phyloP scores from a whole-genome alignment of 805 yeast species.

The Suhomyces emberorum region DNA sequence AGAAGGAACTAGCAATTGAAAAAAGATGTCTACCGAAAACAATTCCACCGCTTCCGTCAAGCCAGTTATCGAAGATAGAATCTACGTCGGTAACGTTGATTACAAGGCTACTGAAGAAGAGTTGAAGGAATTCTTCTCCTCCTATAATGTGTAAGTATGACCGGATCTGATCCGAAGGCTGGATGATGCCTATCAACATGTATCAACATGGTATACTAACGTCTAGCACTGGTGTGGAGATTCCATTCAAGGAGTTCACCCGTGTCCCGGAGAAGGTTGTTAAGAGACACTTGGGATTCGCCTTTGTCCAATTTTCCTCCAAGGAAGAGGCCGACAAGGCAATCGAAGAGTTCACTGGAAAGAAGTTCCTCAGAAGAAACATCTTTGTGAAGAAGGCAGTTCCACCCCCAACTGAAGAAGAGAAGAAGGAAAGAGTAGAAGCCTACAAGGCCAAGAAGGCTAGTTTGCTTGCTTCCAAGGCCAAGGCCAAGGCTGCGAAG shows the following conservation, averaged over 20 bases:
- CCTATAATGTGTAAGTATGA: constrained; percentile 37
- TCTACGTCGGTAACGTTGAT: constrained; percentile 43
- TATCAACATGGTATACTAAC: constrained; percentile 12
- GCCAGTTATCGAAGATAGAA: constrained; percentile 41
- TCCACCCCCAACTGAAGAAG: constrained; percentile 48
- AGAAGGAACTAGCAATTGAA: constrained; percentile 4
- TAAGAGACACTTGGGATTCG: constrained; percentile 53
- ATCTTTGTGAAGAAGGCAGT: constrained; percentile 53
- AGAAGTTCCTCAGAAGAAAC: constrained; percentile 43
- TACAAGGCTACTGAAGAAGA: constrained; percentile 41
- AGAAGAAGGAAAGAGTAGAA: constrained; percentile 35
- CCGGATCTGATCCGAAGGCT: no score
- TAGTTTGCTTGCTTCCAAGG: constrained; percentile 12
- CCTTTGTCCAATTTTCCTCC: constrained; percentile 51
- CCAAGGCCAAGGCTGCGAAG: constrained; percentile 17
- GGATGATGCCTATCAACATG: no score
- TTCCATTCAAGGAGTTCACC: constrained; percentile 45
- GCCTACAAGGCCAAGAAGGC: constrained; percentile 27
- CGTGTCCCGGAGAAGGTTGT: constrained; percentile 33
- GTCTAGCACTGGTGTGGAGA: constrained; percentile 40
- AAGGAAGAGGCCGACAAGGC: constrained; percentile 45
- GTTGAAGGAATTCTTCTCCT: constrained; percentile 48
- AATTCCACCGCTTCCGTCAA: constrained; percentile 14
- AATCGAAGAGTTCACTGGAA: constrained; percentile 39
- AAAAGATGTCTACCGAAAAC: constrained; percentile 7